Evolutionary conservation across 495 filamentous ascomycete genomes (phyloP).

Genomic region (Trichoderma parareesei): DNA sequence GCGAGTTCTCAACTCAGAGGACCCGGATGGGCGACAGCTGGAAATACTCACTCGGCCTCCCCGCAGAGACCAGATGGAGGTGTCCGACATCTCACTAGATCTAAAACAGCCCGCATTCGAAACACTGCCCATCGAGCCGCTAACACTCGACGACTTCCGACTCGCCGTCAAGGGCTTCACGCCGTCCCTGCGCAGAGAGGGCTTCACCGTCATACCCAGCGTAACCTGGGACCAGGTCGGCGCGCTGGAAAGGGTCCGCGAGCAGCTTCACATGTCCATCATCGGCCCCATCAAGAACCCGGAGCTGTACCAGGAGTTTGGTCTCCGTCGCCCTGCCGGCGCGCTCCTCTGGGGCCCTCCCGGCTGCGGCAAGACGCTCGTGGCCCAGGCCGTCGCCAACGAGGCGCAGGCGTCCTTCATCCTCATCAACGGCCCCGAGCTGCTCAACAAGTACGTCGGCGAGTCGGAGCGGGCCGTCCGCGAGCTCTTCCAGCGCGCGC

Average conservation of each 20-base stretch:
- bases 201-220: conserved; percentile 94
- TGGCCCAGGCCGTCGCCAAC: conserved; percentile 94
- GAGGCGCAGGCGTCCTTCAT: conserved; percentile 97
- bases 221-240: conserved; percentile 94
- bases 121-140: not conserved
- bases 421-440: conserved; percentile 89
- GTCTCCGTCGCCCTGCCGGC: conserved; percentile 81
- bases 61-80: conserved; percentile 20
- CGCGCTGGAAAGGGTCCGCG: conserved; percentile 68
- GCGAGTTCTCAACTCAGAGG: not conserved
- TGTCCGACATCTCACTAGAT: conserved; percentile 8
- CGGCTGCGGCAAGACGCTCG: conserved; percentile 92
- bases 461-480: conserved; percentile 90
- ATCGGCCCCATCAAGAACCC: conserved; percentile 87
- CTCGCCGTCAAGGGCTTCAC: conserved; percentile 74
- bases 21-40: not conserved
- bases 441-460: conserved; percentile 92
- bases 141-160: conserved; percentile 25
- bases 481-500: conserved; percentile 83
- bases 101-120: not conserved
- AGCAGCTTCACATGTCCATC: conserved; percentile 78
- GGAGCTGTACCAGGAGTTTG: conserved; percentile 68
- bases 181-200: conserved; percentile 89
- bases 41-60: conserved; percentile 1
- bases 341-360: conserved; percentile 96